A percentile compares a stretch with the other conserved stretches of the same genome.
Conservation (phyloP, 768 basidiomycete species). For the Lactifluus rugatus region DNA sequence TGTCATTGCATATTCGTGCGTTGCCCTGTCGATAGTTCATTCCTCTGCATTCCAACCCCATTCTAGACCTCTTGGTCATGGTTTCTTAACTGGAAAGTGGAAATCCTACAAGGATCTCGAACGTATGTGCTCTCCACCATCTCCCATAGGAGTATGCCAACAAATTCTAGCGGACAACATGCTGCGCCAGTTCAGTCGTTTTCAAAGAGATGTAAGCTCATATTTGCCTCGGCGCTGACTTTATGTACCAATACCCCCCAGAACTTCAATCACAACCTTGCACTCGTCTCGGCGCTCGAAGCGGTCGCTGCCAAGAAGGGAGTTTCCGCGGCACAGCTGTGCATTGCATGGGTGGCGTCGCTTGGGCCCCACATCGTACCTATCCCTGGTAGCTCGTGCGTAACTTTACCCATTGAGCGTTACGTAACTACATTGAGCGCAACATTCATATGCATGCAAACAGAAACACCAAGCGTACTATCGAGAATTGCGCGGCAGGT, state of each 20-base stretch:
- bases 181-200: constrained; percentile 28
- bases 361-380: constrained; percentile 34
- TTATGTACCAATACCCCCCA: constrained; percentile 8
- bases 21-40: not conserved
- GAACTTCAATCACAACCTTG: constrained; percentile 35
- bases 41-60: not conserved
- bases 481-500: constrained; percentile 35
- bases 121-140: constrained; percentile 16
- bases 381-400: constrained; percentile 38
- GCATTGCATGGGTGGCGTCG: constrained; percentile 32
- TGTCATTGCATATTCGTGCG: constrained; percentile 45
- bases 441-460: not conserved
- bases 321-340: constrained; percentile 32
- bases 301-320: constrained; percentile 34
- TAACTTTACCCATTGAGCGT: not conserved
- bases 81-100: constrained; percentile 41
- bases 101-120: constrained; percentile 28
- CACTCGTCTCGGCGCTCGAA: constrained; percentile 33
- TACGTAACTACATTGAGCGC: not conserved
- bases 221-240: not conserved
- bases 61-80: constrained; percentile 37
- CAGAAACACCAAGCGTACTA: constrained; percentile 33
- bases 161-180: constrained; percentile 27
- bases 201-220: constrained; percentile 29
- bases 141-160: not conserved